Base-by-base conservation (phyloP, 2,329 filamentous ascomycete species). In the Periglandula ipomoeae region DNA sequence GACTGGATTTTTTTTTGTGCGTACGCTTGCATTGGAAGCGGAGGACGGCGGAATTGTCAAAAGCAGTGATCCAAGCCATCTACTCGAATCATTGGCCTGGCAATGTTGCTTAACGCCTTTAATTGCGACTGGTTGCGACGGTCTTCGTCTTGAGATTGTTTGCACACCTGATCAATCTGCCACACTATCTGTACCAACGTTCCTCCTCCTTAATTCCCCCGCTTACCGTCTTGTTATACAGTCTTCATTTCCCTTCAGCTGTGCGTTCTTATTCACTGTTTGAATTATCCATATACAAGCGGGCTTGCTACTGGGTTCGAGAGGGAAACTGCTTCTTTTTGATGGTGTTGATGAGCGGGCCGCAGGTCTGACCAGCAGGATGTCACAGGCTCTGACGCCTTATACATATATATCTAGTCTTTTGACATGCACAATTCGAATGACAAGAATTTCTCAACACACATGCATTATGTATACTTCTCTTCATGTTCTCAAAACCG, bases 261-360 rank as follows among this genome's bases (percentile, higher is more conserved):
- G 50, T 55, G 52, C 49, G 55, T 40, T 53, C n/a, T 55, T 56
- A 42, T 50, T 53, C 38, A 52, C 48, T 50, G 49, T 60, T 57
- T 60, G 58, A 59, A 58, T 62, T 63, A 62, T 62, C 63, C 57
- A 64, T 60, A 61, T 56, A 58, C 57, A 60, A 60, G 61, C 59
- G 56, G 57, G 60, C 58, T 61, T 63, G 63, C 60, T 51, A 63
- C 59, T 61, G 59, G 62, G 58, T 56, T 62, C 50, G 27, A 46
- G 47, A 19, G 51, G 51, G 41, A 23, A 53, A 47, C 26, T 50
- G 47, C 41, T 13, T 46, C 9, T 44, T 11, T 47, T 47, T 50
- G 45, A 38, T 39, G 40, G 22, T 44, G 44, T 49, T 42, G 38
- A 50, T 39, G 42, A 44, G 32, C 42, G 35, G 32, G 45, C 48